Base-by-base conservation (phyloP, 257 asterid species). In the Oldenlandia corymbosa region DNA sequence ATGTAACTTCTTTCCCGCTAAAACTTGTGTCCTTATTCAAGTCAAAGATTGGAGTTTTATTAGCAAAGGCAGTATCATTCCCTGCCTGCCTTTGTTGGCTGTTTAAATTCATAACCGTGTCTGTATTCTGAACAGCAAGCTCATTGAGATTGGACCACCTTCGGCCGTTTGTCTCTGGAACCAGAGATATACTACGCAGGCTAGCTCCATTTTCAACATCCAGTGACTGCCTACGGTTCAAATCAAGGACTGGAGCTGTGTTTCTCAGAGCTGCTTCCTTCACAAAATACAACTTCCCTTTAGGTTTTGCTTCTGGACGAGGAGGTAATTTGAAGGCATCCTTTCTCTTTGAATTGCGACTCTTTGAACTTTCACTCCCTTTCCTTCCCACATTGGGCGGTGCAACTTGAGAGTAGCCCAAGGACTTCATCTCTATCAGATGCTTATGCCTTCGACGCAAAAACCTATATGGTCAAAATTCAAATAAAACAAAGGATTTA, bases 1-100 rank as follows among this genome's bases (percentile, higher is more conserved):
- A 47, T 52, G 76, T 54, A 48, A 72, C 72, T 48, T 84, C 90
- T 75, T 70, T 81, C 64, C 73, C 79, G 62, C 80, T 48, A 47
- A 10, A 59, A 61, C 71, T 24, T 58, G 69, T 76, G 52, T 74
- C 84, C 60, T 61, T 78, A 75, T 85, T 90, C 79, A 87, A 76
- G 80, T 90, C 95, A 30, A 88, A 80, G 37, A 58, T 20, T 17
- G 68, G 72, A 4, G 39, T 31, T 18, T 78, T 42, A 7, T 66
- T 65, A 55, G 78, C 63, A 1, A 32, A 64, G 52, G n/a, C 54
- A 32, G 71, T 66, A 52, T 77, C 80, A 45, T 73, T 82, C 34
- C 65, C 82, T 27, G 65, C 58, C 3, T 60, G 67, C 61, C 75
- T 60, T 55, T 82, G 80, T 50, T 71, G 88, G 59, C 64, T 81